Evolutionary conservation across 441 rosid genomes (phyloP).

Genomic region (Pelargonium fulgidum): DNA sequence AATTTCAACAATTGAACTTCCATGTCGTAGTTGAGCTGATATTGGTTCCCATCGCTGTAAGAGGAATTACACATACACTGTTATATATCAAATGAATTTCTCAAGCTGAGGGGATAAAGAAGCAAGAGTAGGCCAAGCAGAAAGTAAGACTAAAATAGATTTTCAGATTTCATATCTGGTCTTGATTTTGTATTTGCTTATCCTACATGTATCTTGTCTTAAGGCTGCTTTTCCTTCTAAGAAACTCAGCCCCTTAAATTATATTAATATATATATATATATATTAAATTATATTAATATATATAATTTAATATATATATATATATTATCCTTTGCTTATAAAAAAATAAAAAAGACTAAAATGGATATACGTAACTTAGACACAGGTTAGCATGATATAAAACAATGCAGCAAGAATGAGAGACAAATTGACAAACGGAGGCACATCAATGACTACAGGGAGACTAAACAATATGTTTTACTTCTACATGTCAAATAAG

Average conservation of each 20-base stretch:
- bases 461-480: slow-evolving; percentile 7
- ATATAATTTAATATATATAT: no score
- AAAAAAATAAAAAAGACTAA: neutral
- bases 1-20: slow-evolving; percentile 91
- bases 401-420: neutral
- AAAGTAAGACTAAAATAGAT: slow-evolving; percentile 18
- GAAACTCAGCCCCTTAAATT: no score
- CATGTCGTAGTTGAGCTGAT: slow-evolving; percentile 93
- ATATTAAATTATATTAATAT: no score
- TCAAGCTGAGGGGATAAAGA: slow-evolving; percentile 6
- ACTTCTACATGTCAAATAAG: slow-evolving; percentile 9
- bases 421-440: neutral
- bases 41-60: slow-evolving; percentile 88
- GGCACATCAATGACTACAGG: neutral
- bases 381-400: neutral
- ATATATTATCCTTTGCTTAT: no score
- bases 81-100: neutral
- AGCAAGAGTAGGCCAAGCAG: neutral
- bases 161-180: neutral
- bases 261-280: no score
- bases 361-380: neutral
- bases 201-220: no score
- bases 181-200: no score
- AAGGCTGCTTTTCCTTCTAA: no score
- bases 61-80: slow-evolving; percentile 13